Conservation (phyloP, 2,329 filamentous ascomycete species). For the Penicillium sp. region DNA sequence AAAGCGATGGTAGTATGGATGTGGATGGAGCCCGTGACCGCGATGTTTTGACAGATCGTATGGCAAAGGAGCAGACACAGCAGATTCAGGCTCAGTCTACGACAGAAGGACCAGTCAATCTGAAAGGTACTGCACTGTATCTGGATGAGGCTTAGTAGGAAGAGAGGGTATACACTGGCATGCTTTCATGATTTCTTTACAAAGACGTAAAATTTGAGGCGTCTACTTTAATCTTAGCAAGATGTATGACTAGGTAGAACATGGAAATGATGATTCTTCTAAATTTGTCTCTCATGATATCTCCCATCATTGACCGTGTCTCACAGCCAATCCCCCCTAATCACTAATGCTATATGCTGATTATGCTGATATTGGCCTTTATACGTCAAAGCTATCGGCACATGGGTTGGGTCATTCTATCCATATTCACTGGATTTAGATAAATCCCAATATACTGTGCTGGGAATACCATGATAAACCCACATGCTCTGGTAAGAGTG, state of each 20-base stretch:
- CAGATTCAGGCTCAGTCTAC: slow-evolving; percentile 31
- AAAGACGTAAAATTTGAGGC: not conserved
- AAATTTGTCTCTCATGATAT: not conserved
- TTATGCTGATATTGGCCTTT: too few species aligned
- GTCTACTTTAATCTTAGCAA: not conserved
- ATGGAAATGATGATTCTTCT: not conserved
- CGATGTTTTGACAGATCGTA: slow-evolving; percentile 20
- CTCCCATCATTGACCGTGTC: not conserved
- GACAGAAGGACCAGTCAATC: slow-evolving; percentile 25
- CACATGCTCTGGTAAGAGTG: not conserved
- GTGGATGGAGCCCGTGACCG: slow-evolving; percentile 29
- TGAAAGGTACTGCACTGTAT: slow-evolving; percentile 36
- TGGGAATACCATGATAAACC: too few species aligned
- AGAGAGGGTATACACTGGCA: not conserved
- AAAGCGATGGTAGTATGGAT: slow-evolving; percentile 25
- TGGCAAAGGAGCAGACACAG: slow-evolving; percentile 20
- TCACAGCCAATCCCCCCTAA: not conserved
- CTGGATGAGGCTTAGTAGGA: slow-evolving; percentile 28
- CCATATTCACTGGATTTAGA: too few species aligned
- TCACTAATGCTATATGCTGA: too few species aligned
- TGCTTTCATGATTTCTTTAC: not conserved
- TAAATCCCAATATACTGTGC: too few species aligned
- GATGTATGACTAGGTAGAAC: slow-evolving; percentile 9
- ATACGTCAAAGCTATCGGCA: too few species aligned
- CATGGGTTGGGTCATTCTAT: too few species aligned